Evolutionary conservation across 2,329 filamentous ascomycete genomes (phyloP), one percentile per base, ranked within the genome.

Genomic region (Pseudocercospora fijiensis): DNA sequence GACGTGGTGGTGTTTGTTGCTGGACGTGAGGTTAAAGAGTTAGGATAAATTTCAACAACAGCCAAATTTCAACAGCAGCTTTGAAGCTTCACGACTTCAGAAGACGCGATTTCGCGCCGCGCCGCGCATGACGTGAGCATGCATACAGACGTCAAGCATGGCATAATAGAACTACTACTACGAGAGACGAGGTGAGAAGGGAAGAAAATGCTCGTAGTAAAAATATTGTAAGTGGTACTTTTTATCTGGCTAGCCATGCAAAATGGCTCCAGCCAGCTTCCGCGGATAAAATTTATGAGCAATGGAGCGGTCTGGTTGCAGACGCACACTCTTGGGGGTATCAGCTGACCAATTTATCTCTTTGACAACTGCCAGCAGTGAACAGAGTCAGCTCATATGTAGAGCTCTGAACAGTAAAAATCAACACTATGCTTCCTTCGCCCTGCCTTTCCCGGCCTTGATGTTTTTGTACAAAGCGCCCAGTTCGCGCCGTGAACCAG

Each of bases 291-390:
- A 58, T 43, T 58, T 51, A 49, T 49, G 53, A 63, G 61, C 64
- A 61, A 41, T 65, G 51, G 64, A 63, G 61, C 37, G 27, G 56
- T 59, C 33, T 22, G 10, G 37, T 52, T 47, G 33, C 62, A 56
- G 30, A 60, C 61, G 20, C 30, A 53, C 47, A 28, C 63, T 47
- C 67, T 66, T 65, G 55, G 57, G 66, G 67, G 67, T 69, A 69
- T 69, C 67, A 65, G 63, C 66, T 65, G 61, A 65, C 60, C 61
- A 56, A 61, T 60, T 26, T 59, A 65, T 56, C 30, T 47, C 57
- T 57, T 59, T 58, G 59, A 62, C 62, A 47, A 57, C 59, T 64
- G 58, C 55, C 55, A 59, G 56, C 47, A 65, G 27, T 41, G 51
- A 56, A 60, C 55, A 65, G 37, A 58, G 57, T 63, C 60, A 58